phyloP scores from a whole-genome alignment of 108 stramenopile genomes.

The Cyclotella distinguenda region DNA sequence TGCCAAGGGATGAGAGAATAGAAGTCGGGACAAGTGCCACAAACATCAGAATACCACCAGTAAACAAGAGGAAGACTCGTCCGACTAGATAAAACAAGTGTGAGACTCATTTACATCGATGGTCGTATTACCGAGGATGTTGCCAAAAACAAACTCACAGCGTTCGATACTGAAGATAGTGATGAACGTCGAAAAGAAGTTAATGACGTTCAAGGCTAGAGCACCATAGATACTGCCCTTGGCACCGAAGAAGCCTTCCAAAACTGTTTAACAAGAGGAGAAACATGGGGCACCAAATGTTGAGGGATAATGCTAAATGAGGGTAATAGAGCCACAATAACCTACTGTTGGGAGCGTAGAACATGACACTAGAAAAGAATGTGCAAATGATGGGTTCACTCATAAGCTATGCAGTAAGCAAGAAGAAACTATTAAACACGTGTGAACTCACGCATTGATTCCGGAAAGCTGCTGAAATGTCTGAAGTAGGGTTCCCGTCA shows the following conservation, averaged over 20 bases:
- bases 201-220: slow-evolving; percentile 35
- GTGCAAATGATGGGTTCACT: not conserved
- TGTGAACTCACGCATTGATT: slow-evolving; percentile 37
- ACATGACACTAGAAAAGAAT: slow-evolving; percentile 12
- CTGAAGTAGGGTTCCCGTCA: slow-evolving; percentile 22
- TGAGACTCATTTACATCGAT: no score
- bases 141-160: not conserved
- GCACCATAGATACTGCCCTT: slow-evolving; percentile 21
- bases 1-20: slow-evolving; percentile 16
- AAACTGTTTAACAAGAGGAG: not conserved
- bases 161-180: slow-evolving; percentile 36
- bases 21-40: slow-evolving; percentile 11
- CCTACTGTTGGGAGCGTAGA: slow-evolving; percentile 26
- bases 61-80: slow-evolving; percentile 21
- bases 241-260: slow-evolving; percentile 20
- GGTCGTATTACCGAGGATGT: no score
- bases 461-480: slow-evolving; percentile 32
- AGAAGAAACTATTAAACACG: no score
- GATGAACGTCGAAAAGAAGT: slow-evolving; percentile 45
- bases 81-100: no score
- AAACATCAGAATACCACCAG: slow-evolving; percentile 23
- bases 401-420: no score
- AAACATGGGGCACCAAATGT: not conserved
- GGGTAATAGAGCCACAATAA: no score
- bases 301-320: no score